Evolutionary conservation across 805 yeast genomes (phyloP), one percentile per base, ranked within the genome.

Genomic region (Sugiyamaella qingdaonensis): DNA sequence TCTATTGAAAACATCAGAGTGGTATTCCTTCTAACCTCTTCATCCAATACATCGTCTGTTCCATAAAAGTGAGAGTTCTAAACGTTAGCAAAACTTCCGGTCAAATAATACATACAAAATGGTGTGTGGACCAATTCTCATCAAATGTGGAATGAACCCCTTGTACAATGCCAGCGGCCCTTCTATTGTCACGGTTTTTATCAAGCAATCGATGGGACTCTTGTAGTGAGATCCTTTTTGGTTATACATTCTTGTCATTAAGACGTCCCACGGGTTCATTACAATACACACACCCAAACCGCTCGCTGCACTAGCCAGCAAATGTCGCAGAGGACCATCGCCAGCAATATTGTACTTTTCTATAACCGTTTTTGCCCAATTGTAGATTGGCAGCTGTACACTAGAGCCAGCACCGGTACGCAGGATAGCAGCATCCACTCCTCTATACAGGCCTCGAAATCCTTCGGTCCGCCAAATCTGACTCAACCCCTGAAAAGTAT

Each of bases 201-300:
- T 63, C 52, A 91, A 74, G 75, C 99, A 94, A 71, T 94, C 99
- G 21, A 90, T 60, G 1, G 96, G 95, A 9, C 95, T 96, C 49
- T 74, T 77, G 72, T 94, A 94, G 50, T 86, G 78, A 64, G 87
- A 78, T 47, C 96, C 96, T 70, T 85, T 87, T 69, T 94, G 98
- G 71, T 94, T 94, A 72, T 92, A 94, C 68, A 94, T 85, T 73
- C 99, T 81, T 1, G 99, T 94, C 71, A 94, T 75, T 49, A 94
- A 79, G 44, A 94, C 98, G 70, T 94, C 99, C 81, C 96, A 90
- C 13, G 99, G 98, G 68, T 91, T 94, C 97, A 94, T 92, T 32
- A 88, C 96, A 18, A 91, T 75, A 49, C 95, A 91, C 32, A 94
- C 98, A 61, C 96, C 97, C 39, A 90, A 67, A 44, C 99, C 99